These are phyloP conservation scores for Pythium volutum DNA, from an alignment of 352 stramenopile species.

Conservation along the genomic window DNA sequence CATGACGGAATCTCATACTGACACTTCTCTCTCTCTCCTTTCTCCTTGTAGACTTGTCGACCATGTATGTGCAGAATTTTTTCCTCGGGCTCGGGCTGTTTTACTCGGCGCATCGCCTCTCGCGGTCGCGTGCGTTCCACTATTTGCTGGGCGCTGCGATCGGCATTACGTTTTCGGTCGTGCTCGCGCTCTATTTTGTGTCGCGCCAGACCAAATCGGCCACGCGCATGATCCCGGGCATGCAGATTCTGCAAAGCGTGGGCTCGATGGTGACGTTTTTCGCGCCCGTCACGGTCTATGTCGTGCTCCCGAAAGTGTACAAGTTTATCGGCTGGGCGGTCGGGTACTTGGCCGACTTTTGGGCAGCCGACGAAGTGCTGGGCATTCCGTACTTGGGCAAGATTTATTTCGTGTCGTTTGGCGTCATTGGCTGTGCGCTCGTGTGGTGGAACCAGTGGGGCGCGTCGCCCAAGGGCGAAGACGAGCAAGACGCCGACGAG, in stretches of 20 bases:
- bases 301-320: slow-evolving; percentile 77
- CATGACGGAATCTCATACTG: slow-evolving; percentile 28
- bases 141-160: slow-evolving; percentile 64
- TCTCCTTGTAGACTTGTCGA: slow-evolving; percentile 46
- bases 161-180: slow-evolving; percentile 72
- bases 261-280: slow-evolving; percentile 66
- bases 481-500: slow-evolving; percentile 58
- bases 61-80: slow-evolving; percentile 73
- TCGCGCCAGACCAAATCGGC: slow-evolving; percentile 70
- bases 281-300: slow-evolving; percentile 71
- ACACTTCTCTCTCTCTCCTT: slow-evolving; percentile 3
- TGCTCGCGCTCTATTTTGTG: slow-evolving; percentile 77
- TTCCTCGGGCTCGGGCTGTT: slow-evolving; percentile 65
- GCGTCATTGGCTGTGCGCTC: slow-evolving; percentile 58
- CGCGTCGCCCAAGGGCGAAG: slow-evolving; percentile 40
- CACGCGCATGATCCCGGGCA: slow-evolving; percentile 67
- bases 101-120: slow-evolving; percentile 61
- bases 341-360: slow-evolving; percentile 62
- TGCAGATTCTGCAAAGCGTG: slow-evolving; percentile 62
- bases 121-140: slow-evolving; percentile 75
- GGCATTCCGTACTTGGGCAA: slow-evolving; percentile 81
- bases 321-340: slow-evolving; percentile 53
- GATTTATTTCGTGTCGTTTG: slow-evolving; percentile 84
- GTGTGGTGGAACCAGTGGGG: slow-evolving; percentile 89
- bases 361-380: slow-evolving; percentile 65